Evolutionary conservation across 805 yeast species (phyloP).

Genomic region (Candida sphagnicola): DNA sequence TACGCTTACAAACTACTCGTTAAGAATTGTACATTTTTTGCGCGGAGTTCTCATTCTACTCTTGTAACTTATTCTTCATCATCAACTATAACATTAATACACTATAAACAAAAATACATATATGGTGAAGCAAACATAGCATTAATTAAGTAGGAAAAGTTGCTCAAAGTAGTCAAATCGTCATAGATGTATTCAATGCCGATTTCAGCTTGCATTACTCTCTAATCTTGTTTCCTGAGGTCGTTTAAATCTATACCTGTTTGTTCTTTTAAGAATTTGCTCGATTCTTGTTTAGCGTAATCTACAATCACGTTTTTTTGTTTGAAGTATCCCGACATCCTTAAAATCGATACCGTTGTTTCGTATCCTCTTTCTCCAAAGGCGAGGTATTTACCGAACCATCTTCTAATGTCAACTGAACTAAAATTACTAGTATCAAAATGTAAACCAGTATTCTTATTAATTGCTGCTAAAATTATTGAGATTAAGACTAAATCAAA

Average conservation of each 20-base stretch:
- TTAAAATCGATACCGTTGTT: conserved; percentile 41
- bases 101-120: not conserved
- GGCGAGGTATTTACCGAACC: conserved; percentile 49
- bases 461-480: conserved; percentile 79
- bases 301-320: conserved; percentile 37
- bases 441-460: conserved; percentile 74
- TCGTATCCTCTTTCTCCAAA: conserved; percentile 63
- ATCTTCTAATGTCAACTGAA: conserved; percentile 41
- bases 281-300: conserved; percentile 28
- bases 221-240: conserved; percentile 11
- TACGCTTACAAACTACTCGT: no score
- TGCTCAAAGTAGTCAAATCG: no score
- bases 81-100: not conserved
- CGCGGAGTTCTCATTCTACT: no score
- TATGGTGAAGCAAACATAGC: no score
- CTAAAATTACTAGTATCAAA: conserved; percentile 49
- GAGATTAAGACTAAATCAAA: conserved; percentile 77
- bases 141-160: no score
- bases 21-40: no score
- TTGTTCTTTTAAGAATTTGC: conserved; percentile 24
- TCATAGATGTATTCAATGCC: no score
- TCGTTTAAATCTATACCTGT: conserved; percentile 27
- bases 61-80: no score
- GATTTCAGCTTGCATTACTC: no score
- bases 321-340: conserved; percentile 48